Evolutionary conservation across 768 basidiomycete species (phyloP).

Genomic region (Suillus subaureus): DNA sequence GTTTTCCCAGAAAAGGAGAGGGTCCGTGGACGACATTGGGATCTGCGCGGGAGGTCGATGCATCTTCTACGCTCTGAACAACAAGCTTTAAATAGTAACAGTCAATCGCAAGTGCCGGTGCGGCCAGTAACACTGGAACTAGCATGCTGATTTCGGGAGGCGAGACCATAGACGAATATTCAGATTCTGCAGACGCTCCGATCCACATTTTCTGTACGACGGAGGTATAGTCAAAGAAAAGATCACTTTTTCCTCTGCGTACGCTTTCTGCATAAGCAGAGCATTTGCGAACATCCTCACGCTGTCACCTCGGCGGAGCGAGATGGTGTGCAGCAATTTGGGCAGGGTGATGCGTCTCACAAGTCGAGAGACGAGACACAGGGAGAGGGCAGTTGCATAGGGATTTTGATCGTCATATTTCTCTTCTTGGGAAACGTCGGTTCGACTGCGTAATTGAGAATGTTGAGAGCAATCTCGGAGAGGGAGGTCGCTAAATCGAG

Average conservation of each 20-base stretch:
- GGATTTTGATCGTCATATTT: neutral
- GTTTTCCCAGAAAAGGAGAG: neutral
- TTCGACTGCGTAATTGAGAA: slow-evolving; percentile 33
- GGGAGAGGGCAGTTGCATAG: slow-evolving; percentile 29
- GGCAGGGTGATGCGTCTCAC: slow-evolving; percentile 31
- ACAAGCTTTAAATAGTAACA: neutral
- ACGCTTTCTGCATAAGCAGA: neutral
- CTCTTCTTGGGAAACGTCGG: slow-evolving; percentile 17
- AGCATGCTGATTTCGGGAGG: neutral
- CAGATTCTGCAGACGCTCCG: accelerated
- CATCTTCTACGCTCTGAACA: too few species aligned
- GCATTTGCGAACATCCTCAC: neutral
- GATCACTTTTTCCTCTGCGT: neutral
- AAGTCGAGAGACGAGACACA: slow-evolving; percentile 36
- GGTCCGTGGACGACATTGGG: neutral
- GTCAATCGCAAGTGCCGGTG: neutral
- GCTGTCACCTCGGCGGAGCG: neutral
- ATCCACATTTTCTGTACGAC: neutral
- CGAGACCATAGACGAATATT: too few species aligned
- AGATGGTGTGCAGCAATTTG: slow-evolving; percentile 27
- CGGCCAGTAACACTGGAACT: neutral
- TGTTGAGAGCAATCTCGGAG: slow-evolving; percentile 37
- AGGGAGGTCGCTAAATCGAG: slow-evolving; percentile 30
- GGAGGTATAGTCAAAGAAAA: neutral
- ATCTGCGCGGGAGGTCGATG: too few species aligned